Base-by-base conservation (phyloP, 768 basidiomycete species). In the Lentinus tigrinus region DNA sequence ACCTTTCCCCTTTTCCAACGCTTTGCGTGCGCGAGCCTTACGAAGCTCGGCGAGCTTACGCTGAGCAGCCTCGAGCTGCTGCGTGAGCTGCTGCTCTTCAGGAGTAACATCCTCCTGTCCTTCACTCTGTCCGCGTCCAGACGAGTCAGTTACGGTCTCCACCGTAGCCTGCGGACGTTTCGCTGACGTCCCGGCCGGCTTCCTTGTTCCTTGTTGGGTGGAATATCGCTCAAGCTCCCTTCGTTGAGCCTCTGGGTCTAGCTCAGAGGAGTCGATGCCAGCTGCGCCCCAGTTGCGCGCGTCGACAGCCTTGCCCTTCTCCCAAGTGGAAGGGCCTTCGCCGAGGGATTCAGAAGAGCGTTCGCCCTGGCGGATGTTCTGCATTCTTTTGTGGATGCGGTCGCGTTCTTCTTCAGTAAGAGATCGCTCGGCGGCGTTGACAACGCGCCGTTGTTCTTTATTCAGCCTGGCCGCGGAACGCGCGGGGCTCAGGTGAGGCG, bases 211-310 rank as follows among this genome's bases (percentile, higher is more conserved):
- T 9, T 1, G 13, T 3, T 26, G 1, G 1, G 23, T 34, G 6
- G 28, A 19, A 27, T 56, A 60, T 26, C 40, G 3, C 2, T 49
- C 56, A 2, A 48, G 34, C 44, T 54, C 60, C 0, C 56, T 57
- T 6, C 31, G 36, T 50, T 66, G 65, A 14, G 57, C 54, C 0
- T 61, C 57, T 10, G 60, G 62, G 24, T 66, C 57, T 1, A 66
- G 39, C 34, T 66, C 65, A 0, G 51, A 54, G 3, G 40, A 2
- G 1, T 53, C 59, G n/a, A 66, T 59, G 4, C 38, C 52, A 11
- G 39, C 57, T 0, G 52, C 58, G 39, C 65, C 65, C 65, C 65
- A 66, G 48, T 66, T 62, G 23, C 62, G 57, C 19, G 62, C 59
- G 26, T 66, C 62, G 3, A 63, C 50, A 1, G 60, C 46, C 52